These are phyloP conservation scores for Cytospora paraplurivora DNA, from an alignment of 2,329 filamentous ascomycete genomes.

Conservation along the genomic window DNA sequence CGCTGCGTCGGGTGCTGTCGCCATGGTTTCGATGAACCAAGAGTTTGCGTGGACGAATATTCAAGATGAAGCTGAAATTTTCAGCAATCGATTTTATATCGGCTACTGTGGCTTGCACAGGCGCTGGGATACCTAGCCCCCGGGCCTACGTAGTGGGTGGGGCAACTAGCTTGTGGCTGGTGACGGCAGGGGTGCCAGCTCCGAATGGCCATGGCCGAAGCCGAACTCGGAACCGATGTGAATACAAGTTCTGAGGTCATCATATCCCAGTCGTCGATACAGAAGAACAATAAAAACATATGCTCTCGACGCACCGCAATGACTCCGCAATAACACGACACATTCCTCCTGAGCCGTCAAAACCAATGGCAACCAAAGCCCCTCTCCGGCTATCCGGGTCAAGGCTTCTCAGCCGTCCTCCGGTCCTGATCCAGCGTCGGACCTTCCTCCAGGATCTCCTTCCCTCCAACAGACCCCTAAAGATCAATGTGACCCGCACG, in stretches of 20 bases:
- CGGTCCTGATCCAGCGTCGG: conserved; percentile 15
- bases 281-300: background rate
- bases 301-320: background rate
- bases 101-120: conserved; percentile 11
- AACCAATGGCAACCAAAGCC: conserved; percentile 22
- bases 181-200: background rate
- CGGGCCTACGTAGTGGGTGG: no score
- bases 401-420: conserved; percentile 2
- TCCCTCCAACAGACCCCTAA: conserved; percentile 53
- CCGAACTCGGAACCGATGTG: conserved; percentile 24
- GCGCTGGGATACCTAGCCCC: no score
- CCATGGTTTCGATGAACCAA: conserved; percentile 18
- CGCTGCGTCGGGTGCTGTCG: conserved; percentile 23
- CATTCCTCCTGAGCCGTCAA: background rate
- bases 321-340: conserved; percentile 10
- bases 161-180: background rate
- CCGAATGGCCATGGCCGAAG: background rate
- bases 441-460: conserved; percentile 28
- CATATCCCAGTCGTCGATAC: background rate
- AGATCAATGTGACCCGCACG: conserved; percentile 68
- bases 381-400: conserved; percentile 20
- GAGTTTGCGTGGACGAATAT: background rate
- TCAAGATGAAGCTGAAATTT: conserved; percentile 23
- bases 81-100: conserved; percentile 17
- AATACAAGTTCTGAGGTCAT: conserved; percentile 20